Base-by-base conservation (phyloP, 192 early-diverging fungal species). In the Pilaira anomala region DNA sequence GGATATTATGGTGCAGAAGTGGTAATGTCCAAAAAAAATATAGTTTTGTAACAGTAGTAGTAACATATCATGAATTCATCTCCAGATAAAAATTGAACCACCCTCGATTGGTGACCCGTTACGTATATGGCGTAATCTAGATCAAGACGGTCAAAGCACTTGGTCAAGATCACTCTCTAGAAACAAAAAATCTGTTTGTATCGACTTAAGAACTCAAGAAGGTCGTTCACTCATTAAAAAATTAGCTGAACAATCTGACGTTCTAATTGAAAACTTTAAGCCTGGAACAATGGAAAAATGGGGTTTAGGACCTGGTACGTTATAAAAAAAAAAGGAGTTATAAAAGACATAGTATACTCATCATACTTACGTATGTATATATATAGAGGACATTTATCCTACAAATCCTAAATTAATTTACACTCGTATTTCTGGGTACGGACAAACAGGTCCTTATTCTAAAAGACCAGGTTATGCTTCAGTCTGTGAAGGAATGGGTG, bases 231-330 rank as follows among this genome's bases (percentile, higher is more conserved):
- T 75, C 18, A 68, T 75, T 19, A 65, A 67, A 29, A n/a, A 62
- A 14, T 22, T 75, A 7, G 73, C 68, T 3, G 54, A 66, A 26
- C 21, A 70, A 63, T 75, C 69, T 8, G 78, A 82, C 63, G 77
- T 82, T 8, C 51, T 82, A 12, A 70, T 82, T 45, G 80, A 82
- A 52, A 82, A 82, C 42, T 82, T 81, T 63, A 72, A 73, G 16
- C 80, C 80, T 36, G 79, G 76, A 36, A 78, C 73, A 12, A 74
- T 82, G 75, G 76, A 82, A 54, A 82, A 81, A 63, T 82, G 79
- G 79, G 79, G 79, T 24, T 62, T 82, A 52, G 80, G 80, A 1
- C 79, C 79, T 22, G 75, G 72, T 74, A 64, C 45, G 48, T 29
- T 40, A 53, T 7, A 21, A 24, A 21, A 19, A 18, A 22, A 5